Evolutionary conservation across 495 filamentous ascomycete genomes (phyloP).

Genomic region (Penicillium crystallinum): DNA sequence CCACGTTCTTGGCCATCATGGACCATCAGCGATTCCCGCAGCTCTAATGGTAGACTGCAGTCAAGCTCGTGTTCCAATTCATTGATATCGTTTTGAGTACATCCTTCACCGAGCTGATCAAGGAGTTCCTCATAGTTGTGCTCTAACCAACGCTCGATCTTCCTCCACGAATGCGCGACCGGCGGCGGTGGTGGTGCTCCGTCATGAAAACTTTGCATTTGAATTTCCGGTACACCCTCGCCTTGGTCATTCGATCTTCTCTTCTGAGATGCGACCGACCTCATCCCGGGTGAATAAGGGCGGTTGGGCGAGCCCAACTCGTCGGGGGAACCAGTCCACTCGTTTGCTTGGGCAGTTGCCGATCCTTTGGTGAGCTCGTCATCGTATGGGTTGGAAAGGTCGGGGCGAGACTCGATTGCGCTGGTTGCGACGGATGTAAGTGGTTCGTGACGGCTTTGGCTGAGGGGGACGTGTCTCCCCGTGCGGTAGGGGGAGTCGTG

Average conservation of each 20-base stretch:
- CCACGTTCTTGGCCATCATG: conserved; percentile 97
- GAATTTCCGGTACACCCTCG: conserved; percentile 75
- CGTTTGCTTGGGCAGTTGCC: conserved; percentile 49
- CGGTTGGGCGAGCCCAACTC: conserved; percentile 47
- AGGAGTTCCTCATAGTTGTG: conserved; percentile 91
- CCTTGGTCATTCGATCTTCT: conserved; percentile 50
- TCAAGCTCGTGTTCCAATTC: conserved; percentile 95
- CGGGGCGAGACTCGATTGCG: conserved; percentile 69
- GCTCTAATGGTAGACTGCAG: conserved; percentile 86
- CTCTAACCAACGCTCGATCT: conserved; percentile 91
- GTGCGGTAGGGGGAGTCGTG: conserved; percentile 84
- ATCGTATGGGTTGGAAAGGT: conserved; percentile 67
- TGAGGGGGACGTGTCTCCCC: conserved; percentile 73
- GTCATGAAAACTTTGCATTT: conserved; percentile 93
- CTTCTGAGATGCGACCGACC: conserved; percentile 61
- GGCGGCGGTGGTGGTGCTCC: conserved; percentile 87
- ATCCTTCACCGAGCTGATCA: conserved; percentile 87
- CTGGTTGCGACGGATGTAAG: conserved; percentile 75
- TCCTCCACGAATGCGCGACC: conserved; percentile 81
- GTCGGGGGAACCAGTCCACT: conserved; percentile 58
- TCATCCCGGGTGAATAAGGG: conserved; percentile 88
- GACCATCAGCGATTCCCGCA: conserved; percentile 82
- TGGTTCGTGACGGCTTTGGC: conserved; percentile 62
- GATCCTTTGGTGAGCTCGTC: conserved; percentile 59
- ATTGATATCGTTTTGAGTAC: conserved; percentile 91